phyloP scores from a whole-genome alignment of 352 stramenopile genomes.

The Albugo laibachii region DNA sequence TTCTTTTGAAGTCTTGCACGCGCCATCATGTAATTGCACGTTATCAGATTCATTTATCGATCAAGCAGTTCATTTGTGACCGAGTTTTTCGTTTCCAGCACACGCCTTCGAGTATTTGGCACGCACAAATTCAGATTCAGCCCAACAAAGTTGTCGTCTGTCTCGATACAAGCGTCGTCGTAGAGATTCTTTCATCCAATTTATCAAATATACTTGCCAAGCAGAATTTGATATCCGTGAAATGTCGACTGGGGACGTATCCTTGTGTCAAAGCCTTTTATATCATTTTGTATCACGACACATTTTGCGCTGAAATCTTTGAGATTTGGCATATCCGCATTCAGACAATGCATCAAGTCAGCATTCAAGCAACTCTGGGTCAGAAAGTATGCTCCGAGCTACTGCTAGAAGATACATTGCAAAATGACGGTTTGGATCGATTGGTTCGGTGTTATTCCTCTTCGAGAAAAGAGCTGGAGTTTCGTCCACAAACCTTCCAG shows the following conservation, averaged over 20 bases:
- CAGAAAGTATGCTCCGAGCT: conserved; percentile 75
- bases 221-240: conserved; percentile 47
- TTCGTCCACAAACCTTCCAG: conserved; percentile 26
- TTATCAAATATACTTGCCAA: conserved; percentile 5
- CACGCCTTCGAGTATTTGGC: conserved; percentile 16
- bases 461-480: conserved; percentile 8
- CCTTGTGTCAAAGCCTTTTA: conserved; percentile 80
- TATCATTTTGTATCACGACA: conserved; percentile 77
- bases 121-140: not conserved
- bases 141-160: conserved; percentile 34
- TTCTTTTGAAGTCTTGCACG: conserved; percentile 71
- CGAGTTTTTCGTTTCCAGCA: conserved; percentile 59
- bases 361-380: conserved; percentile 69
- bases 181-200: conserved; percentile 12
- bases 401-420: conserved; percentile 27
- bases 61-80: conserved; percentile 66
- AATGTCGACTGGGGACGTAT: conserved; percentile 75
- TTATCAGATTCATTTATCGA: conserved; percentile 66
- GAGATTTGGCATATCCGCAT: conserved; percentile 74
- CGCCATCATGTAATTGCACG: conserved; percentile 82
- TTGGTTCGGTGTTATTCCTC: conserved; percentile 22
- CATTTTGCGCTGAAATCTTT: conserved; percentile 53
- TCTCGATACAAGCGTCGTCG: conserved; percentile 39
- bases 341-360: conserved; percentile 19
- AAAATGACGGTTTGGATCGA: conserved; percentile 37